Percentiles rank a stretch among this genome's conserved stretches.
phyloP scores from a whole-genome alignment of 2,329 filamentous ascomycete species.

The Harringtonia aguacate region DNA sequence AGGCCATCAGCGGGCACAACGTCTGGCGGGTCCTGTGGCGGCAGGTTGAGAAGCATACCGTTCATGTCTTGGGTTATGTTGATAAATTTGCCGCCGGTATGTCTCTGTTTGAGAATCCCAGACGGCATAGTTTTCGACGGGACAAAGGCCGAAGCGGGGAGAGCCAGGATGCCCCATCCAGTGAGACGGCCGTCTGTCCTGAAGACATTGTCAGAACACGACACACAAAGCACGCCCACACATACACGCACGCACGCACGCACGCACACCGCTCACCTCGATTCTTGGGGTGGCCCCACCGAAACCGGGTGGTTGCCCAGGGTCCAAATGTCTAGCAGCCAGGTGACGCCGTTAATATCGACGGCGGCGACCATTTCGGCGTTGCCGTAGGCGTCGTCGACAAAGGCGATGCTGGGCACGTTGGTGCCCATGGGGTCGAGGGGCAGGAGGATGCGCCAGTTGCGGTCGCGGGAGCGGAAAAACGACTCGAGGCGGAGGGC shows the following conservation, averaged over 20 bases:
- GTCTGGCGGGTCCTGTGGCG: no score
- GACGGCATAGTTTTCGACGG: not conserved
- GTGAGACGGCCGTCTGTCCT: not conserved
- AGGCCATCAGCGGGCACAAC: no score
- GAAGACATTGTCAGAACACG: not conserved
- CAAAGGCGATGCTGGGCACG: conserved; percentile 42
- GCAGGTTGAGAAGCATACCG: no score
- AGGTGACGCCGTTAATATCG: conserved; percentile 37
- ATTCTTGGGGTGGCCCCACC: not conserved
- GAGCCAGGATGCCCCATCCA: not conserved
- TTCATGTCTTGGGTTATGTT: not conserved
- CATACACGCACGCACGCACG: not conserved
- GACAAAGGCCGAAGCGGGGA: not conserved
- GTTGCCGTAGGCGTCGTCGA: conserved; percentile 31
- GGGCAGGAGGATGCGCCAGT: conserved; percentile 39
- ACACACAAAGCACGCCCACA: no score
- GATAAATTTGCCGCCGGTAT: not conserved
- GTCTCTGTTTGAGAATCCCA: no score
- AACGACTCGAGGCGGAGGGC: conserved; percentile 18
- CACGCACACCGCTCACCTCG: no score
- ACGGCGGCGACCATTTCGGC: conserved; percentile 40
- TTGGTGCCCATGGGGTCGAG: conserved; percentile 30
- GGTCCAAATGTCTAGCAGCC: conserved; percentile 43
- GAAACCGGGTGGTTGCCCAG: conserved; percentile 12
- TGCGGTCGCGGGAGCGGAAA: conserved; percentile 29